Evolutionary conservation across 306 rosid species (phyloP).

Genomic region (Glycyrrhiza uralensis): DNA sequence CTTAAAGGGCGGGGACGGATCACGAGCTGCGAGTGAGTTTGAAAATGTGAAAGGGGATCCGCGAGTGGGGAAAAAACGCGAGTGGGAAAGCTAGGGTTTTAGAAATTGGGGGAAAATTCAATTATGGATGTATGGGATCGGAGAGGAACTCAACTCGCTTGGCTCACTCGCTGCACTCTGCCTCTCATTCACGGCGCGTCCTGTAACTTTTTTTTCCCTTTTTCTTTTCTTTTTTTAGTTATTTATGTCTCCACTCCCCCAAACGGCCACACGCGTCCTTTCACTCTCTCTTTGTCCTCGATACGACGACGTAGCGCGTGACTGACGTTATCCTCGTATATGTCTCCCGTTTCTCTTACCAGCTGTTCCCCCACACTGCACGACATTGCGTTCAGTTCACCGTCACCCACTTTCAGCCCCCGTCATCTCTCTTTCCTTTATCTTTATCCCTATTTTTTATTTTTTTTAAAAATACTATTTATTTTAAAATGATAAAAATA

Average conservation of each 20-base stretch:
- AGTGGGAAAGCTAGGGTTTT: conserved; percentile 50
- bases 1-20: conserved; percentile 34
- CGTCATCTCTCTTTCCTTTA: not conserved
- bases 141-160: conserved; percentile 46
- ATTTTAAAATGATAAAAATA: too few relatives aligned
- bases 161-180: conserved; percentile 38
- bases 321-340: not conserved
- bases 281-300: not conserved
- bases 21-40: conserved; percentile 24
- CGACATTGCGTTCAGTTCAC: conserved; percentile 27
- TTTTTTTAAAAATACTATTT: too few relatives aligned
- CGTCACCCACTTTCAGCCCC: conserved; percentile 3
- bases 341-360: not conserved
- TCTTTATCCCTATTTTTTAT: not conserved
- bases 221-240: not conserved
- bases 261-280: conserved; percentile 29
- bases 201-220: not conserved
- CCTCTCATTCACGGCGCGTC: conserved; percentile 44
- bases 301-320: conserved; percentile 41
- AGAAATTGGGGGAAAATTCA: conserved; percentile 33
- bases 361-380: conserved; percentile 19
- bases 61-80: conserved; percentile 52
- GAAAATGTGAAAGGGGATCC: conserved; percentile 19
- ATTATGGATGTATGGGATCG: conserved; percentile 34
- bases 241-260: not conserved